phyloP scores from a whole-genome alignment of 2,329 filamentous ascomycete genomes.

The Alternaria brassicicola region DNA sequence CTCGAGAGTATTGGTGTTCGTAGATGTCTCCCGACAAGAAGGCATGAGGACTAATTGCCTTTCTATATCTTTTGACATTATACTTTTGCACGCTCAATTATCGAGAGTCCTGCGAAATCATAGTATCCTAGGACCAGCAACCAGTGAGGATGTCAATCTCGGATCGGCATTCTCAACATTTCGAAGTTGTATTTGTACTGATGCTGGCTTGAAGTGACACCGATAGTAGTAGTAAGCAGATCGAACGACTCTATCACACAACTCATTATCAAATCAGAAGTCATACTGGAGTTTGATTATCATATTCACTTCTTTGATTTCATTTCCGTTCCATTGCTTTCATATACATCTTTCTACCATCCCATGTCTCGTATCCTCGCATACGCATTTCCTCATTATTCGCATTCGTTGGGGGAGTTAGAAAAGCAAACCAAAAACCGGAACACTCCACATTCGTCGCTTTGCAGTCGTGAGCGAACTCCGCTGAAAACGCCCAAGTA shows the following conservation, averaged over 20 bases:
- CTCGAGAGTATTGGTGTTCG: background rate
- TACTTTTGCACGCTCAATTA: too few species aligned
- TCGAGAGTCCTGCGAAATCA: too few species aligned
- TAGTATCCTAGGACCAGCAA: too few species aligned
- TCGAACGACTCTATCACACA: background rate
- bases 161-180: too few species aligned
- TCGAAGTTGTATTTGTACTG: too few species aligned
- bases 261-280: background rate
- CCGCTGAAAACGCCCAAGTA: background rate
- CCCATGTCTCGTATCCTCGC: background rate
- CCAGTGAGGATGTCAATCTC: too few species aligned
- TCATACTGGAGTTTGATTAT: too few species aligned
- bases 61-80: background rate
- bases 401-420: background rate
- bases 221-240: background rate
- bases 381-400: conserved; percentile 4
- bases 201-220: too few species aligned
- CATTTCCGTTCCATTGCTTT: background rate
- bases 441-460: background rate
- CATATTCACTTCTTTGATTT: background rate
- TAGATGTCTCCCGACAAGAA: background rate
- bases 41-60: background rate
- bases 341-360: background rate
- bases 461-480: conserved; percentile 1
- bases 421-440: background rate